Evolutionary conservation across 352 stramenopile genomes (phyloP).

Genomic region (Globisporangium heterothallicum): DNA sequence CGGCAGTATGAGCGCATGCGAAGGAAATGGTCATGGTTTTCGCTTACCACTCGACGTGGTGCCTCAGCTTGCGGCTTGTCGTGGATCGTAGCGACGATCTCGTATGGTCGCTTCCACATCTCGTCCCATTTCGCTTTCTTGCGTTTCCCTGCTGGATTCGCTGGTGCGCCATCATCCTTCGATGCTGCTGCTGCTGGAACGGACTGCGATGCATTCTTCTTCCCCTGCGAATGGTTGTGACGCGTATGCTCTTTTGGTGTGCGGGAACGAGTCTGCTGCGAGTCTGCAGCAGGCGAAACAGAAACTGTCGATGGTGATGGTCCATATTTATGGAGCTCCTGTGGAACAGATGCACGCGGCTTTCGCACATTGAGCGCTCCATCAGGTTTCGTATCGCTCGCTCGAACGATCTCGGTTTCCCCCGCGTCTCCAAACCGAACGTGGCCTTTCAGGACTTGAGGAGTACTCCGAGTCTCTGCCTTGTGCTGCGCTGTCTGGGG

Average conservation of each 20-base stretch:
- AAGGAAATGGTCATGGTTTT: background rate
- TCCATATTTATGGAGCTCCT: constrained; percentile 55
- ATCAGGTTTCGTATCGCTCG: background rate
- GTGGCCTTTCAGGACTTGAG: constrained; percentile 25
- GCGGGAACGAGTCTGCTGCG: no score
- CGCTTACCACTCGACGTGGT: background rate
- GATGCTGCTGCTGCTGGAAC: background rate
- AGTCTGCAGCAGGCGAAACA: no score
- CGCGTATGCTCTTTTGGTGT: background rate
- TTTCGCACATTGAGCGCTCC: background rate
- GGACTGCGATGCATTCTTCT: background rate
- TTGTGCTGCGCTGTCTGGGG: no score
- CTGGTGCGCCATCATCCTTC: no score
- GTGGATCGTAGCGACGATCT: constrained; percentile 63
- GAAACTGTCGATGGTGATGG: no score
- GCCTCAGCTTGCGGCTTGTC: constrained; percentile 16
- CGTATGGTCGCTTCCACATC: constrained; percentile 76
- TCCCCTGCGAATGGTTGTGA: background rate
- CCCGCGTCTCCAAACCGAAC: constrained; percentile 36
- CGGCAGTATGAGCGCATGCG: constrained; percentile 6
- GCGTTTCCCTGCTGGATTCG: no score
- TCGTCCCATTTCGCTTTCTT: constrained; percentile 32
- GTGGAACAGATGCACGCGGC: constrained; percentile 6
- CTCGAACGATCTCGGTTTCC: constrained; percentile 11
- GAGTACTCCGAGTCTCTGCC: background rate